phyloP scores from a whole-genome alignment of 1,284 basidiomycete genomes.

The Cryptococcus neoformans region DNA sequence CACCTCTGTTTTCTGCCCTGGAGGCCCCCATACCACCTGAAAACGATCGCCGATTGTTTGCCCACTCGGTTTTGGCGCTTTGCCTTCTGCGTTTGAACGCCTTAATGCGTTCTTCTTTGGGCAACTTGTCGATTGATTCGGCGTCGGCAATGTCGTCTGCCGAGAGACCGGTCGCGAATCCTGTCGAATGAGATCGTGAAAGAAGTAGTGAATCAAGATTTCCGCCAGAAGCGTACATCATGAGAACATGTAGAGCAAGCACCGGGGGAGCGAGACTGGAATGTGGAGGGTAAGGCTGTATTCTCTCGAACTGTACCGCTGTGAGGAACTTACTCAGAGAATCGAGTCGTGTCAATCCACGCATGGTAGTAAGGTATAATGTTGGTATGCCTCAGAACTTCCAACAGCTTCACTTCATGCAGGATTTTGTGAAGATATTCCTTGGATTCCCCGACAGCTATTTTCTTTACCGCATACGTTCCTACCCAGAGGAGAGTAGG shows the following conservation, averaged over 20 bases:
- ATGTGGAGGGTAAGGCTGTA: background rate
- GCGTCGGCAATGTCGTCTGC: conserved; percentile 29
- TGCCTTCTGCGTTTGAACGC: conserved; percentile 46
- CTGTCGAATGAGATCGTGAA: conserved; percentile 56
- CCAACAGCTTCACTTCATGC: conserved; percentile 77
- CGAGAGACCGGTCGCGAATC: conserved; percentile 14
- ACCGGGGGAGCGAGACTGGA: conserved; percentile 71
- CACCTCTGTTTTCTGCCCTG: conserved; percentile 54
- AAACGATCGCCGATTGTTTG: conserved; percentile 32
- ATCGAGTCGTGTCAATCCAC: conserved; percentile 82
- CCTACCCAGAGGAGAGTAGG: conserved; percentile 15
- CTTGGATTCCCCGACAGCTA: conserved; percentile 85
- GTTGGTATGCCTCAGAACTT: conserved; percentile 83
- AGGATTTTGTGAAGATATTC: conserved; percentile 76
- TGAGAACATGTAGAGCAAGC: conserved; percentile 77
- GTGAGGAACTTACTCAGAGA: conserved; percentile 55
- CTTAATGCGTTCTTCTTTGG: conserved; percentile 59
- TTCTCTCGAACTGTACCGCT: no score
- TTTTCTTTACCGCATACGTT: conserved; percentile 87
- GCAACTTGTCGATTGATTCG: conserved; percentile 55
- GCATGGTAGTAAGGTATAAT: conserved; percentile 94
- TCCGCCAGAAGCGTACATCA: conserved; percentile 92
- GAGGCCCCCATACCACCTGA: background rate
- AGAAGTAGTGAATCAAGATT: conserved; percentile 79
- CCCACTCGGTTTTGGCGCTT: conserved; percentile 32